phyloP scores from a whole-genome alignment of 495 filamentous ascomycete genomes.

The Neurospora sp. region DNA sequence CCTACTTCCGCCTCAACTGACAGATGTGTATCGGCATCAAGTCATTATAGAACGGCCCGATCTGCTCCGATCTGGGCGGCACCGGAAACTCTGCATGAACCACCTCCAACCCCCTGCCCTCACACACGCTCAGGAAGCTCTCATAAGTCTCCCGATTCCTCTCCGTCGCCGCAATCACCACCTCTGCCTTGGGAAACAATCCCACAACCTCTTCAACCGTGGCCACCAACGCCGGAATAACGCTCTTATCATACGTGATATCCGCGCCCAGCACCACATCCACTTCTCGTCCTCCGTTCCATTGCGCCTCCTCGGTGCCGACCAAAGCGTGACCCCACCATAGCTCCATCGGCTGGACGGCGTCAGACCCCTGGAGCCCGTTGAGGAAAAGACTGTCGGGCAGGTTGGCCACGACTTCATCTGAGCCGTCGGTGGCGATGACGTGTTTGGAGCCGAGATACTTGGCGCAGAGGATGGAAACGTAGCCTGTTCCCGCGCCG shows the following conservation, averaged over 20 bases:
- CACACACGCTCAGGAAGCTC: constrained; percentile 29
- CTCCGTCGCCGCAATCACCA: constrained; percentile 39
- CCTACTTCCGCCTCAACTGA: constrained; percentile 13
- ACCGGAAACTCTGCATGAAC: constrained; percentile 26
- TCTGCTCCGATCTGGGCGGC: constrained; percentile 23
- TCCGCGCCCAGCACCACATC: constrained; percentile 43
- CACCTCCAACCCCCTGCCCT: constrained; percentile 21
- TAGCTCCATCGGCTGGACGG: constrained; percentile 40
- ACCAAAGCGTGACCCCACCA: constrained; percentile 50
- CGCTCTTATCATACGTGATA: constrained; percentile 38
- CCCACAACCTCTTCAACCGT: constrained; percentile 34
- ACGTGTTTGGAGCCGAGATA: constrained; percentile 54
- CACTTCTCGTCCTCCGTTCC: constrained; percentile 32
- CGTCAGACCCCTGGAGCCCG: constrained; percentile 34
- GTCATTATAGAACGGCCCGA: constrained; percentile 40
- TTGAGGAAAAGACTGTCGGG: constrained; percentile 59
- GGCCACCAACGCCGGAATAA: constrained; percentile 33
- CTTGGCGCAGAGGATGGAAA: constrained; percentile 72
- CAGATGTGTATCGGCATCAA: constrained; percentile 34
- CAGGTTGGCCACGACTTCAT: constrained; percentile 59
- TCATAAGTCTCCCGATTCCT: constrained; percentile 37
- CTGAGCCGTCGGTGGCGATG: constrained; percentile 73
- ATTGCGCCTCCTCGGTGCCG: constrained; percentile 32
- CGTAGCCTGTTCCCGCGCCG: constrained; percentile 79
- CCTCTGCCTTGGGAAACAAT: constrained; percentile 23